phyloP scores from a whole-genome alignment of 208 protist species.

The Phytomonas sp. region DNA sequence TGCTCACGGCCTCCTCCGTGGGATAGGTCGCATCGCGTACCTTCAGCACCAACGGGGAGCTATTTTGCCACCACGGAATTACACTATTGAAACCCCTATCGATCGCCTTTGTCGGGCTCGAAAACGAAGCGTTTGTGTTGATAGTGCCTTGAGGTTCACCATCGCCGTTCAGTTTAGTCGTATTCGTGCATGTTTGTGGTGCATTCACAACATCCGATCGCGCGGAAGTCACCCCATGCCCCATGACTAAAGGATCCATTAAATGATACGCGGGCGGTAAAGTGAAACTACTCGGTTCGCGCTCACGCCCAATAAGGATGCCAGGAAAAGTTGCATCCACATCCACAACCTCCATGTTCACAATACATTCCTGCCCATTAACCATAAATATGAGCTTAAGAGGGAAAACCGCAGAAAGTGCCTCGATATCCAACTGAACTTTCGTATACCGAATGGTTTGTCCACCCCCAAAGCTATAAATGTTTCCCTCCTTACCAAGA shows the following conservation, averaged over 20 bases:
- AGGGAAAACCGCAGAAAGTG: slow-evolving; percentile 14
- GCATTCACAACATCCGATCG: not conserved
- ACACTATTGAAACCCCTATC: slow-evolving; percentile 13
- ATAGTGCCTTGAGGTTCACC: not conserved
- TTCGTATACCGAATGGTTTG: slow-evolving; percentile 9
- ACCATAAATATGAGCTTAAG: slow-evolving; percentile 39
- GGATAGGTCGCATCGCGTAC: slow-evolving; percentile 54
- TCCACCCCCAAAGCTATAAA: not conserved
- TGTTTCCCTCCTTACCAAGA: not conserved
- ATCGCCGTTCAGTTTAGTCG: not conserved
- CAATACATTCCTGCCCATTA: slow-evolving; percentile 33
- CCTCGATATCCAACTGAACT: slow-evolving; percentile 28
- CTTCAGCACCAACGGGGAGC: slow-evolving; percentile 33
- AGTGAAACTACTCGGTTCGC: slow-evolving; percentile 27
- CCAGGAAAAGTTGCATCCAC: slow-evolving; percentile 36
- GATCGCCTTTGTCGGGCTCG: not conserved
- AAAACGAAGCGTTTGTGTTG: not conserved
- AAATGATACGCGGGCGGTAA: slow-evolving; percentile 24
- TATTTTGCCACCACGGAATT: slow-evolving; percentile 68
- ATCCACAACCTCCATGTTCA: slow-evolving; percentile 46
- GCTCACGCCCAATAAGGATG: slow-evolving; percentile 63
- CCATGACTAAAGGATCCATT: slow-evolving; percentile 26
- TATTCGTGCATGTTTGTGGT: not conserved
- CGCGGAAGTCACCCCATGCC: not conserved
- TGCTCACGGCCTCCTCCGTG: slow-evolving; percentile 24